Base-by-base conservation (phyloP, 345 rosid genomes). In the Firmiana major region DNA sequence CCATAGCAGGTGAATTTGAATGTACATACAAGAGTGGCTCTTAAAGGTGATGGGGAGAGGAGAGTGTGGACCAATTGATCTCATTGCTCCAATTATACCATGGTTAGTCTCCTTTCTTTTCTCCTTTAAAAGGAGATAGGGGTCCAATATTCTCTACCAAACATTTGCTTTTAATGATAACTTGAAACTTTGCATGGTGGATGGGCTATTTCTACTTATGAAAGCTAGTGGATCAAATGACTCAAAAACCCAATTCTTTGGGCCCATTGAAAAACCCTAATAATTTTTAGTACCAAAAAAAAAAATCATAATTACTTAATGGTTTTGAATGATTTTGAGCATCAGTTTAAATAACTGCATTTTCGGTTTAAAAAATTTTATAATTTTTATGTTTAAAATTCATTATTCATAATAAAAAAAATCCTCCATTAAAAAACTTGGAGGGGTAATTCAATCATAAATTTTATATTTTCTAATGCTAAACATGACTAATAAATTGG, bases 121-220 rank as follows among this genome's bases (percentile, higher is more conserved):
- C 7, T 26, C 31, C 46, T 66, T 42, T 21, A 43, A 68, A 68
- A 24, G 3, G 12, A 24, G 36, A 45, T 66, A 24, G 28, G 51
- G 73, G 57, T 68, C 73, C 73, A 68, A 46, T 46, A 68, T 68
- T 45, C 73, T 24, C 73, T 24, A 24, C 57, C 55, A 68, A 46
- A 46, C 73, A 3, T 68, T 68, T 68, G 34, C 38, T 22, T 45
- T 45, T 67, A 43, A 43, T 21, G 24, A 22, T 67, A 22, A 11
- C 55, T 12, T 24, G n/a, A 17, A 6, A 64, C 10, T 11, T 10
- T 40, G 17, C 31, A 67, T 67, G 72, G 36, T 45, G 34, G 28
- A 45, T 13, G n/a, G 22, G 16, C n/a, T 45, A 7, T 67, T 51
- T 51, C 7, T 51, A 19, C 5, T 51, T 17, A 1, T 17, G 43